Evolutionary conservation across 495 filamentous ascomycete species (phyloP).

Genomic region (Hyaloscypha bicolor): DNA sequence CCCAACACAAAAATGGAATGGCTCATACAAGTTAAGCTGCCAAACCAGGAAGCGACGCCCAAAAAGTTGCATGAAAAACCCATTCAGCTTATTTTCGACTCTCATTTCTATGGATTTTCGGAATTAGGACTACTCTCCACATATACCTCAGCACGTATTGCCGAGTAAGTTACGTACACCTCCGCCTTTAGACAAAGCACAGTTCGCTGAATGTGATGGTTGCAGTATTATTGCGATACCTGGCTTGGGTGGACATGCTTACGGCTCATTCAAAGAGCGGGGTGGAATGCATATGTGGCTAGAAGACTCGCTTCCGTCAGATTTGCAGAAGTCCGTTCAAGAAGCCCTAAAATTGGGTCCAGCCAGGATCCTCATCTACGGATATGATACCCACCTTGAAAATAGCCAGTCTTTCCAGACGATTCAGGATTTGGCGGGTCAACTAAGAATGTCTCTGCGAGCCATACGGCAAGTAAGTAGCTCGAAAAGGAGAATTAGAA

Average conservation of each 20-base stretch:
- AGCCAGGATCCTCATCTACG: constrained; percentile 45
- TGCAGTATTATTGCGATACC: constrained; percentile 33
- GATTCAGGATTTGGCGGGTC: constrained; percentile 24
- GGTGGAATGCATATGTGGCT: constrained; percentile 36
- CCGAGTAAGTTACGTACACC: no score
- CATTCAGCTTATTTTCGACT: no score
- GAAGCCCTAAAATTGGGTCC: constrained; percentile 19
- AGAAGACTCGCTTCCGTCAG: constrained; percentile 34
- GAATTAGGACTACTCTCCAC: no score
- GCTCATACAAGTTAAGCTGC: no score
- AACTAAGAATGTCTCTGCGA: constrained; percentile 3
- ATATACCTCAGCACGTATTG: no score
- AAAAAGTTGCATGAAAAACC: no score
- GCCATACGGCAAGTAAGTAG: neutral
- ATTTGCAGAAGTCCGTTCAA: constrained; percentile 33
- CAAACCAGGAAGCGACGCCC: no score
- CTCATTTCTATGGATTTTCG: no score
- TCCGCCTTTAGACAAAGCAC: no score
- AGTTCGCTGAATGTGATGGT: no score
- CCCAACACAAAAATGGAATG: no score
- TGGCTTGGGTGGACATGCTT: constrained; percentile 36
- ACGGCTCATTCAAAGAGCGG: constrained; percentile 38
- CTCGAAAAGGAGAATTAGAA: neutral
- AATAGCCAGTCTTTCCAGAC: constrained; percentile 23
- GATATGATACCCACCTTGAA: constrained; percentile 40